phyloP scores from a whole-genome alignment of 768 basidiomycete species.

The Suillus clintonianus region DNA sequence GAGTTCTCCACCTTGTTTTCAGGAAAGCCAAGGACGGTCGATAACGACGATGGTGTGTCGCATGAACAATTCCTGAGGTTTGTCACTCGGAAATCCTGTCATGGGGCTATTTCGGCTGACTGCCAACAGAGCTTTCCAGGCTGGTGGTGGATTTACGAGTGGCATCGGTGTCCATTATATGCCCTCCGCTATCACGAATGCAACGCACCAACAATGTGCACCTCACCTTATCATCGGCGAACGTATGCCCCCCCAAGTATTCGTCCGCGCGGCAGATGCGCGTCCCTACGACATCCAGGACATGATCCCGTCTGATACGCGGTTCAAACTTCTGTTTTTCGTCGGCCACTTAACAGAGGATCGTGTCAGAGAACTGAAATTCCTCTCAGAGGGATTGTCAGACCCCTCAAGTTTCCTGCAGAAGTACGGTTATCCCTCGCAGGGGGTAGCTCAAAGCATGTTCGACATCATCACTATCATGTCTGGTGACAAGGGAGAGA shows the following conservation, averaged over 20 bases:
- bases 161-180: constrained; percentile 42
- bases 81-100: not conserved
- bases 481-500: constrained; percentile 30
- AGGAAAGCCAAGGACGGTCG: constrained; percentile 55
- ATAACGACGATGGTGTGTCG: constrained; percentile 33
- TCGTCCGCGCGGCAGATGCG: constrained; percentile 38
- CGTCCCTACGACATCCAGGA: constrained; percentile 43
- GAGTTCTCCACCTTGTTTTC: constrained; percentile 65
- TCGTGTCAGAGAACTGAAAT: constrained; percentile 20
- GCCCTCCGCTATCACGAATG: constrained; percentile 36
- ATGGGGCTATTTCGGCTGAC: not conserved
- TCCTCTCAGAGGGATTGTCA: constrained; percentile 28
- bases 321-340: constrained; percentile 41
- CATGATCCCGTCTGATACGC: constrained; percentile 35
- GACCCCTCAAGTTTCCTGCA: constrained; percentile 27
- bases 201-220: constrained; percentile 32
- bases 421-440: constrained; percentile 20
- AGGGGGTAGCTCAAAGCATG: constrained; percentile 21
- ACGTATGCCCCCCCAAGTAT: constrained; percentile 37
- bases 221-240: constrained; percentile 36
- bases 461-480: constrained; percentile 33
- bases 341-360: constrained; percentile 26
- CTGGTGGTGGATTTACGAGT: constrained; percentile 38
- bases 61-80: constrained; percentile 39
- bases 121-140: constrained; percentile 33